A percentile compares a stretch with the other conserved stretches of the same genome.
Evolutionary conservation across 1,284 basidiomycete genomes (phyloP).

Genomic region (Coniferiporia weirii): DNA sequence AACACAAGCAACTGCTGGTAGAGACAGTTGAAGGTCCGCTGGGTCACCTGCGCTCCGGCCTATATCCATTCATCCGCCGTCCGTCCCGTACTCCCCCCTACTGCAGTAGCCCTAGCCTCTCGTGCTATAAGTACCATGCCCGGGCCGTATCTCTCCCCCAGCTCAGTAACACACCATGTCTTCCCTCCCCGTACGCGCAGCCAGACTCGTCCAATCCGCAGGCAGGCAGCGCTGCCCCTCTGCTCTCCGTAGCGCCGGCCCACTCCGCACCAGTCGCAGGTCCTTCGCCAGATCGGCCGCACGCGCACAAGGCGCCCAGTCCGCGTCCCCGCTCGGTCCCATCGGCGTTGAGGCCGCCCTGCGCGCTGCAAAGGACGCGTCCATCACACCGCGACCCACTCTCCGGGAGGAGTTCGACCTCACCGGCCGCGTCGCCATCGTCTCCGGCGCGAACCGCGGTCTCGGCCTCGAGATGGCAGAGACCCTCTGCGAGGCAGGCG

Average conservation of each 20-base stretch:
- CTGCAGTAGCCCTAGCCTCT: no score
- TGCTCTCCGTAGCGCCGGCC: background rate
- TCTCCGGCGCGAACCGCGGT: constrained; percentile 77
- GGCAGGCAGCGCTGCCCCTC: background rate
- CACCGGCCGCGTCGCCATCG: constrained; percentile 66
- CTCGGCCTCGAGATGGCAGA: constrained; percentile 81
- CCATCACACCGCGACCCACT: constrained; percentile 36
- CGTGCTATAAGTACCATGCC: no score
- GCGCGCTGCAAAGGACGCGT: constrained; percentile 33
- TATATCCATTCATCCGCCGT: no score
- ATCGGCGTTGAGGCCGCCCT: constrained; percentile 60
- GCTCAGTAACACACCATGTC: background rate
- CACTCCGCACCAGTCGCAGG: background rate
- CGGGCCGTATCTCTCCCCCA: no score
- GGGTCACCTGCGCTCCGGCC: no score
- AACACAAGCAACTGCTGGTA: no score
- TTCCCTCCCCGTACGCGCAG: background rate
- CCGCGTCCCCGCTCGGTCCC: constrained; percentile 49
- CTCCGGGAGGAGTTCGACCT: constrained; percentile 74
- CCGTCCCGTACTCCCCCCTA: no score
- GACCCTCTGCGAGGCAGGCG: constrained; percentile 72
- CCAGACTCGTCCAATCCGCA: background rate
- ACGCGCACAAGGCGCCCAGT: constrained; percentile 28
- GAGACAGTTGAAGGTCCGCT: no score
- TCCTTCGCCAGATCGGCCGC: background rate